Base-by-base conservation (phyloP, 805 yeast genomes). In the Saccharomycopsis malanga region DNA sequence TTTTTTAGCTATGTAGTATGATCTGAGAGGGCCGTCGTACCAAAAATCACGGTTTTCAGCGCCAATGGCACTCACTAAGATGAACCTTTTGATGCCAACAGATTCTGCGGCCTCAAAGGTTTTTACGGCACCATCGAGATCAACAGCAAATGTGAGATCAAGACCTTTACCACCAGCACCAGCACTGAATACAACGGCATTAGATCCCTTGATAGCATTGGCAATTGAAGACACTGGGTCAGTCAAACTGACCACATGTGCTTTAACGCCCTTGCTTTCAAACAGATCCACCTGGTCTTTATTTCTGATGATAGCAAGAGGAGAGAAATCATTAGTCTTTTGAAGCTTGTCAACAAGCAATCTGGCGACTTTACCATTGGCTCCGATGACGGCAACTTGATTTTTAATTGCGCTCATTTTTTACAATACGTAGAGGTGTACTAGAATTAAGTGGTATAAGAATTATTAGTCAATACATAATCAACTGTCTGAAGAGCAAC, bases 341-440 rank as follows among this genome's bases (percentile, higher is more conserved):
- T 57, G 63, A 21, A 67, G 62, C 37, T 67, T 59, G n/a, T 61
- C 49, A 10, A 76, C 57, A 10, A 79, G 54, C 1, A 62, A 57
- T 48, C 73, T 69, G 34, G 79, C 86, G n/a, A 79, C 70, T 49
- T 71, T 72, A 29, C 85, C 85, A 58, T 77, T 76, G 18, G 83
- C 81, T 34, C 86, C 86, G 45, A 79, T 61, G 18, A 79, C 61
- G 35, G 72, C 73, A 4, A 73, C 65, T 57, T 61, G 30, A 6
- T 32, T 32, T 7, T 7, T 27, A 12, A 27, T 27, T 27, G 30
- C 7, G 30, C 30, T 27, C 30, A 27, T 27, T 7, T 27, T 27
- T n/a, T n/a, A n/a, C n/a, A n/a, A n/a, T n/a, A n/a, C n/a, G n/a
- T n/a, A n/a, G n/a, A n/a, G n/a, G n/a, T n/a, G n/a, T n/a, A n/a